Evolutionary conservation across 2,329 filamentous ascomycete genomes (phyloP).

Genomic region (Stromatinia cepivora): DNA sequence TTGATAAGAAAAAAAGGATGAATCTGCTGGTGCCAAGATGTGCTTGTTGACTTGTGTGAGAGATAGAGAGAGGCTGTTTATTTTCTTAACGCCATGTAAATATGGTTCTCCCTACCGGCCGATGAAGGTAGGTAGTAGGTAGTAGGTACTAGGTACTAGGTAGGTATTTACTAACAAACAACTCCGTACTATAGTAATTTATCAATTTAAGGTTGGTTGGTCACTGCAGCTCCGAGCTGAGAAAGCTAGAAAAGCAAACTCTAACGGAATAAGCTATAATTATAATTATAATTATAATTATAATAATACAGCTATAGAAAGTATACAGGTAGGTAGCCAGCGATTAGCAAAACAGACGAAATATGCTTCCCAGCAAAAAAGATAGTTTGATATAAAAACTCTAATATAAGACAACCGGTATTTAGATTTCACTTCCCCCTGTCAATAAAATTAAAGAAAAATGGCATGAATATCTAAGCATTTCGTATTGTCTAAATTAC

Average conservation of each 20-base stretch:
- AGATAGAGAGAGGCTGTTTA: not conserved
- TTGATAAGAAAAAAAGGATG: constrained; percentile 19
- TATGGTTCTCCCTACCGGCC: not conserved
- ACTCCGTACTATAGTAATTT: too few relatives aligned
- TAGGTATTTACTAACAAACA: not conserved
- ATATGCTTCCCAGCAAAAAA: too few relatives aligned
- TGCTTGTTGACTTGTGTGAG: not conserved
- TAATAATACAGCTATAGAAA: not conserved
- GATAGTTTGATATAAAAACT: too few relatives aligned
- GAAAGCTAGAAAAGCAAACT: not conserved
- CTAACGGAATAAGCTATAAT: not conserved
- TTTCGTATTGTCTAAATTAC: not conserved
- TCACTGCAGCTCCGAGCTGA: not conserved
- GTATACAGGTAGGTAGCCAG: not conserved
- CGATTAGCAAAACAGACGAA: too few relatives aligned
- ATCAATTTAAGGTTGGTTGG: not conserved
- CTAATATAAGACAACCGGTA: too few relatives aligned
- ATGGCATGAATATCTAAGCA: not conserved
- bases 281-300: not conserved
- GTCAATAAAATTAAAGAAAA: not conserved
- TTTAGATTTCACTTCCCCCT: too few relatives aligned
- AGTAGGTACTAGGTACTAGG: not conserved
- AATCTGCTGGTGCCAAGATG: constrained; percentile 13
- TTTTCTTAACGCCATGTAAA: not conserved
- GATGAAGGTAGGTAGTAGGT: not conserved